A percentile compares a stretch with the other conserved stretches of the same genome.
These are phyloP conservation scores for Fusarium nelsonii DNA, from an alignment of 2,329 filamentous ascomycete genomes.

Conservation along the genomic window DNA sequence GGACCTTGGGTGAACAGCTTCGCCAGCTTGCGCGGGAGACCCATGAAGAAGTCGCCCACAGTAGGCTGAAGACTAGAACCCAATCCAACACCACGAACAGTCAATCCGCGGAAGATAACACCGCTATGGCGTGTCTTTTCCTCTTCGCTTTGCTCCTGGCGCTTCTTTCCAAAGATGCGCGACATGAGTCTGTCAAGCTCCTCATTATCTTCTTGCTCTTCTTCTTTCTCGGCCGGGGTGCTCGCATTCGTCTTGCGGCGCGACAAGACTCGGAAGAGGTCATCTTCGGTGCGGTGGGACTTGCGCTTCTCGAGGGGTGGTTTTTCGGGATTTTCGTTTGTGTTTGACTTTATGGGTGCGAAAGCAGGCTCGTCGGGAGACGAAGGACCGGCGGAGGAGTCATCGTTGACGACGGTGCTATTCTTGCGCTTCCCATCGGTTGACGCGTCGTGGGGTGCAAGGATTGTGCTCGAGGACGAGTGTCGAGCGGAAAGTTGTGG, in stretches of 20 bases:
- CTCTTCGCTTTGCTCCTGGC: slow-evolving; percentile 75
- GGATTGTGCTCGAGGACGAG: slow-evolving; percentile 31
- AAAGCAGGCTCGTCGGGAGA: slow-evolving; percentile 36
- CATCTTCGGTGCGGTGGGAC: slow-evolving; percentile 60
- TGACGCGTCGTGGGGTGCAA: background rate
- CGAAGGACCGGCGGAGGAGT: background rate
- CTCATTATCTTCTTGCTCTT: slow-evolving; percentile 51
- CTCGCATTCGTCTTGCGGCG: slow-evolving; percentile 59
- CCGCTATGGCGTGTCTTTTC: slow-evolving; percentile 77
- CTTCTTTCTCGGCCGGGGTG: slow-evolving; percentile 53
- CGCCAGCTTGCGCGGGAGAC: slow-evolving; percentile 61
- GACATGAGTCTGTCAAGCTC: slow-evolving; percentile 74
- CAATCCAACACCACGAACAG: slow-evolving; percentile 76
- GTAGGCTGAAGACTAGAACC: slow-evolving; percentile 68
- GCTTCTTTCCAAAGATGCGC: slow-evolving; percentile 75
- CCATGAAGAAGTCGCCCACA: slow-evolving; percentile 74
- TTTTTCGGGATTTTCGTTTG: slow-evolving; percentile 22
- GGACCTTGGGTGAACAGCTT: slow-evolving; percentile 62
- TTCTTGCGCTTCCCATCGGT: slow-evolving; percentile 7
- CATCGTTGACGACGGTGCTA: background rate
- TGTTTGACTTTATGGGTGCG: slow-evolving; percentile 47
- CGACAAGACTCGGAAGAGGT: slow-evolving; percentile 63
- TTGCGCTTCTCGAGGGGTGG: slow-evolving; percentile 42
- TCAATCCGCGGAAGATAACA: slow-evolving; percentile 77
- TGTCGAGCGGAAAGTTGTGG: background rate